Conservation (phyloP, 2,329 filamentous ascomycete species). For the Colletotrichum somersetense region DNA sequence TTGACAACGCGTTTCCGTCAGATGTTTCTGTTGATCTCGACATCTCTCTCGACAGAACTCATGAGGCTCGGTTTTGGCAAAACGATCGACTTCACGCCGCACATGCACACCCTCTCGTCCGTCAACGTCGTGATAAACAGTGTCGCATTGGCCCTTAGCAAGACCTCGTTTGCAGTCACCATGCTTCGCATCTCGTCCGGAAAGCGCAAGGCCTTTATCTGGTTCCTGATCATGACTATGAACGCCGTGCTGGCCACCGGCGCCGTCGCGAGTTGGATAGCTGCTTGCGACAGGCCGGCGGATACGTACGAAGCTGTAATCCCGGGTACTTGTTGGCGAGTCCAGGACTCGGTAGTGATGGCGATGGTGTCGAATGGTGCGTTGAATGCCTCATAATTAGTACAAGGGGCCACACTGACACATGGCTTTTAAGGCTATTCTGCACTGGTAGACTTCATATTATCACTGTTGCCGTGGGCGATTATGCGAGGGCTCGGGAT, state of each 20-base stretch:
- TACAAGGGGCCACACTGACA: neutral
- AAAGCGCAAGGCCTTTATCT: slow-evolving; percentile 42
- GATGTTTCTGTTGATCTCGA: slow-evolving; percentile 29
- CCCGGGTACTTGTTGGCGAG: slow-evolving; percentile 21
- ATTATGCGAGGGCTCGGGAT: slow-evolving; percentile 47
- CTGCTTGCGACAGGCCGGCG: slow-evolving; percentile 19
- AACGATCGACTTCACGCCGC: slow-evolving; percentile 14
- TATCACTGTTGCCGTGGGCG: slow-evolving; percentile 45
- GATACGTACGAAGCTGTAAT: slow-evolving; percentile 20
- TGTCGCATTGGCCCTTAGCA: slow-evolving; percentile 39
- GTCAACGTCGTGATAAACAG: slow-evolving; percentile 32
- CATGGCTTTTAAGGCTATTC: slow-evolving; percentile 16
- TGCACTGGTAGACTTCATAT: slow-evolving; percentile 26
- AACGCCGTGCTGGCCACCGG: slow-evolving; percentile 33
- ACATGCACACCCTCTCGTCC: slow-evolving; percentile 28
- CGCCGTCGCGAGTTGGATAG: slow-evolving; percentile 21
- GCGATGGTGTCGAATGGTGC: slow-evolving; percentile 28
- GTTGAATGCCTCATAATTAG: neutral
- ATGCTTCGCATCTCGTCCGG: slow-evolving; percentile 47
- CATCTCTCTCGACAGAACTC: slow-evolving; percentile 30
- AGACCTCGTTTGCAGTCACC: slow-evolving; percentile 50
- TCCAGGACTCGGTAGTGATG: slow-evolving; percentile 19
- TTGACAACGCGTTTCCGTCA: neutral
- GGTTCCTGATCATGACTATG: slow-evolving; percentile 46
- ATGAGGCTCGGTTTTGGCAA: slow-evolving; percentile 37